phyloP scores from a whole-genome alignment of 106 monocot species.

The Gastrodia elata region DNA sequence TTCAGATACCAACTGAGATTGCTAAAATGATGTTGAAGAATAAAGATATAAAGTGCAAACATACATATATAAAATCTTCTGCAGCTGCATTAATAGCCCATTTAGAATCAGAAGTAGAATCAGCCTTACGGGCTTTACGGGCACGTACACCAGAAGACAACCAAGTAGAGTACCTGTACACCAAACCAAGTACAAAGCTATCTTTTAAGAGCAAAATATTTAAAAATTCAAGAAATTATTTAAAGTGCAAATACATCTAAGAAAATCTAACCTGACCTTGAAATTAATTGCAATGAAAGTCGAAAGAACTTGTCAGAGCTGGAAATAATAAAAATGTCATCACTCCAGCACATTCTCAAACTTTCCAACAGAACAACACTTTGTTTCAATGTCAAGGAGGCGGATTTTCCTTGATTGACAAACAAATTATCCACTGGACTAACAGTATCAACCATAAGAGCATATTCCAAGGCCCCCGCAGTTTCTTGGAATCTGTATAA shows the following conservation, averaged over 20 bases:
- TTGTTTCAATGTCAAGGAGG: conserved; percentile 57
- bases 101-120: conserved; percentile 27
- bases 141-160: conserved; percentile 71
- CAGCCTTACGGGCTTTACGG: conserved; percentile 34
- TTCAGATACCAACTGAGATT: neutral
- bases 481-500: conserved; percentile 92
- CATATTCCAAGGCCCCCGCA: conserved; percentile 82
- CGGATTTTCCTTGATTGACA: conserved; percentile 20
- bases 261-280: conserved; percentile 45
- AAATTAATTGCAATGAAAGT: conserved; percentile 80
- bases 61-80: conserved; percentile 95
- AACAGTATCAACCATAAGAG: conserved; percentile 36
- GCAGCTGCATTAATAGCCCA: conserved; percentile 60
- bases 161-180: conserved; percentile 77
- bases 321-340: conserved; percentile 75
- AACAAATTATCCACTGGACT: conserved; percentile 31
- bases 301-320: conserved; percentile 89
- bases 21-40: neutral
- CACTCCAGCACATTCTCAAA: conserved; percentile 83
- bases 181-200: neutral
- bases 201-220: neutral
- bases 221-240: neutral
- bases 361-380: conserved; percentile 68
- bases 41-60: conserved; percentile 1
- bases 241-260: neutral